Base-by-base conservation (phyloP, 139 green algal genomes). In the Prasinococcaceae sp. region DNA sequence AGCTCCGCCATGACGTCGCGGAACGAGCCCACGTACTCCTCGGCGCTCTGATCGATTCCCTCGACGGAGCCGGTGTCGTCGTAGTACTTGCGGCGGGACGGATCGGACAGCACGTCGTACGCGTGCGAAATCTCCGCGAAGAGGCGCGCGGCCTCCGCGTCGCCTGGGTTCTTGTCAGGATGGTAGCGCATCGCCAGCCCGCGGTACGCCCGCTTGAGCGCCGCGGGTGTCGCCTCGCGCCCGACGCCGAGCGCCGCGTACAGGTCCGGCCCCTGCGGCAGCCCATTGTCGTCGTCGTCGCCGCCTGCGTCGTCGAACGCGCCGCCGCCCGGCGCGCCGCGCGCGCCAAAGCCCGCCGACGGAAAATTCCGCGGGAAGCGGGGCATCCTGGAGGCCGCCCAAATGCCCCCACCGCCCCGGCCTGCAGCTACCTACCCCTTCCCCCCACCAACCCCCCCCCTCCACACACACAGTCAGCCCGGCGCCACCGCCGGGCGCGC, bases 11-110 rank as follows among this genome's bases (percentile, higher is more conserved):
- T 58, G 24, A 68, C 58, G 20, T 60, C 53, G 23, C 58, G 40
- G 47, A 71, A 78, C 55, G 65, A 59, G 12, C 26, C 26, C 28
- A 66, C 23, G 24, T 66, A 66, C 5, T 66, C 50, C 30, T 62
- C 51, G 10, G 61, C 56, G 20, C 58, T 53, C 2, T 58, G 33
- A 9, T 62, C 35, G 16, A 76, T 53, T 6, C 69, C 68, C 27
- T 60, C 57, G 6, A 60, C 45, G 24, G 9, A 28, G 16, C 69
- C 69, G 30, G 61, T 53, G 6, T 54, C 6, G 32, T 75, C 66
- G 50, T 75, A 75, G 40, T 53, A 70, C 19, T 28, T 10, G 3
- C 59, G 51, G 45, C 77, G 74, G 3, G 50, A 3, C 8, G 41
- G 35, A 27, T 79, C 72, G 26, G 16, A 6, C 6, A 61, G 45